Base-by-base conservation (phyloP, 768 basidiomycete species). In the Rhodotorula sphaerocarpa region DNA sequence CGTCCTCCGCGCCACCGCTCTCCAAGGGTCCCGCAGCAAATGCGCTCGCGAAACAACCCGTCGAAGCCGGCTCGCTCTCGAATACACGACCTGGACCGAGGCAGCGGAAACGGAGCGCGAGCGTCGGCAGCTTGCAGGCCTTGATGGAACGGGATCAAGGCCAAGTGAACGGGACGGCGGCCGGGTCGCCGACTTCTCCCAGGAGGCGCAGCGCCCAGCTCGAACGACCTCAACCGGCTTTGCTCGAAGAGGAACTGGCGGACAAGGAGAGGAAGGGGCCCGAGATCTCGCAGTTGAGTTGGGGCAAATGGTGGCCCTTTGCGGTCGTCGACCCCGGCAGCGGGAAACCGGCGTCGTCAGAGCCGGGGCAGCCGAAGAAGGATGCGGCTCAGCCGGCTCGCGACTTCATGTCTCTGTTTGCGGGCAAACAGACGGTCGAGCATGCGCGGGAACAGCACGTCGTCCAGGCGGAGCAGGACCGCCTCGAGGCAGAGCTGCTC, bases 271-370 rank as follows among this genome's bases (percentile, higher is more conserved):
- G 0, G 4, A n/a, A 34, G 45, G 39, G 44, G 34, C 16, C 18
- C 18, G 33, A n/a, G 21, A n/a, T 41, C 5, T 36, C 27, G 9
- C 47, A 67, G 25, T 23, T 63, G 44, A 59, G 54, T 15, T 67
- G 66, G 66, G 57, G 60, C 42, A 61, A 25, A 18, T 68, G 66
- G 66, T 68, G 66, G 66, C 66, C 66, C 3, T 64, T 68, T n/a
- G 23, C 51, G 7, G 59, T 68, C 10, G 66, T 68, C 46, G 57
- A 43, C 31, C 66, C 66, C 18, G 52, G 43, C 6, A n/a, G n/a
- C n/a, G n/a, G n/a, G n/a, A n/a, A n/a, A n/a, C n/a, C n/a, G n/a
- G 20, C 18, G 43, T n/a, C 28, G 5, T 6, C 31, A 3, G 30
- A 9, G 31, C 9, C 31, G 7, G 48, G n/a, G n/a, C n/a, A n/a